These are phyloP conservation scores for Flaveria floridana DNA, from an alignment of 140 eudicot genomes.

Conservation along the genomic window DNA sequence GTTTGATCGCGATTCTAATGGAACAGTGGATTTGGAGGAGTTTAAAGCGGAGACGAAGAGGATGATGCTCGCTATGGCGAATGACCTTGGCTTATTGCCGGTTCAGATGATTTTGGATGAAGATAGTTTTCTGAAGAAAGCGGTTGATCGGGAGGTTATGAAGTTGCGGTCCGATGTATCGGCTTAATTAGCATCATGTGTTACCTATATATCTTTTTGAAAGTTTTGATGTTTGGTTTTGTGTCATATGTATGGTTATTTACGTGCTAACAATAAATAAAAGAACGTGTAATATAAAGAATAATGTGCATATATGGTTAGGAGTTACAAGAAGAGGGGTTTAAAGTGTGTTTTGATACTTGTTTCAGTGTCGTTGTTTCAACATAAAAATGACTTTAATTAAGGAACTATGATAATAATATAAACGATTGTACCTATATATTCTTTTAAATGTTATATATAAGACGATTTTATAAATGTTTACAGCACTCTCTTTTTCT, in stretches of 20 bases:
- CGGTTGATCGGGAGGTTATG: constrained; percentile 43
- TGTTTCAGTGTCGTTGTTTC: no score
- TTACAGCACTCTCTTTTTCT: no score
- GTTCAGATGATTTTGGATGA: constrained; percentile 55
- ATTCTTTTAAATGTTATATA: no score
- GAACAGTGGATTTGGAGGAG: constrained; percentile 51
- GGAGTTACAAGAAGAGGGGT: background rate
- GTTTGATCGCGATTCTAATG: constrained; percentile 54
- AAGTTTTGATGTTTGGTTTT: constrained; percentile 10
- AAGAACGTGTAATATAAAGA: background rate
- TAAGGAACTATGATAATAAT: no score
- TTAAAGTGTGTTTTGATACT: background rate
- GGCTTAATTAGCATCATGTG: background rate
- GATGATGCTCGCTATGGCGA: constrained; percentile 57
- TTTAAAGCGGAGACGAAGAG: constrained; percentile 49
- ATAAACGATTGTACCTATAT: no score
- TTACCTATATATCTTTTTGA: background rate
- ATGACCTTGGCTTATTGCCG: constrained; percentile 53
- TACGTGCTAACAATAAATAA: constrained; percentile 18
- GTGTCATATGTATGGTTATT: background rate
- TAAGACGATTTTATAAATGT: no score
- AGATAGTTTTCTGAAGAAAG: constrained; percentile 46
- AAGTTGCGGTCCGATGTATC: constrained; percentile 16
- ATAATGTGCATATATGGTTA: background rate
- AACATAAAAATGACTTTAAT: no score